Conservation (phyloP, 257 asterid genomes). For the Plantago major region DNA sequence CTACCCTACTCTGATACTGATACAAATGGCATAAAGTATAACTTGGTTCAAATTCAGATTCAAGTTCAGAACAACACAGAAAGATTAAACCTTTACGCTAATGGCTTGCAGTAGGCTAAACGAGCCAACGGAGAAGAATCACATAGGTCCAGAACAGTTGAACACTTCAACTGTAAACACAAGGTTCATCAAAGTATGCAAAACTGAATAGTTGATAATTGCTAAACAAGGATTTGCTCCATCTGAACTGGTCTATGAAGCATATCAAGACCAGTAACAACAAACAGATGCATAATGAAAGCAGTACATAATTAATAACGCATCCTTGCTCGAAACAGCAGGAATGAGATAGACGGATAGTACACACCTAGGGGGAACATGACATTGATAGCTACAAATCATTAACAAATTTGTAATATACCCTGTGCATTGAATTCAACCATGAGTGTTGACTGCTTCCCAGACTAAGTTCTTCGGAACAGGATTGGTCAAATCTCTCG, state of each 20-base stretch:
- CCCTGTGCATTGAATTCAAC: constrained; percentile 30
- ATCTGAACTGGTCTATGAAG: constrained; percentile 7
- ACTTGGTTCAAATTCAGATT: too few relatives aligned
- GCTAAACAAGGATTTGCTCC: neutral
- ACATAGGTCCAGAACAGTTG: too few relatives aligned
- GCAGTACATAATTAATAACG: constrained; percentile 11
- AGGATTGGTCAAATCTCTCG: constrained; percentile 61
- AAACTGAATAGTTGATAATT: neutral
- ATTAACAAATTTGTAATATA: neutral
- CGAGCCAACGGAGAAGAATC: too few relatives aligned
- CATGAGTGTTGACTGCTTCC: constrained; percentile 86
- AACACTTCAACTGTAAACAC: too few relatives aligned
- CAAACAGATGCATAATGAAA: constrained; percentile 6
- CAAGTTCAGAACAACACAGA: too few relatives aligned
- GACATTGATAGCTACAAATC: constrained; percentile 6
- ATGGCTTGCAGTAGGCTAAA: too few relatives aligned
- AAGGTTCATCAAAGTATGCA: neutral
- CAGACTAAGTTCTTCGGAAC: constrained; percentile 70
- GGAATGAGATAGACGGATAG: neutral
- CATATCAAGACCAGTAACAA: neutral
- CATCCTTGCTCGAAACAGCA: constrained; percentile 13
- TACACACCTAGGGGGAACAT: neutral
- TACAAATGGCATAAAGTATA: too few relatives aligned
- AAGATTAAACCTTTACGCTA: too few relatives aligned
- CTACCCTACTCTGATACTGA: too few relatives aligned